These are phyloP conservation scores for Penicillium glabrum DNA, from an alignment of 2,329 filamentous ascomycete genomes.

Conservation along the genomic window DNA sequence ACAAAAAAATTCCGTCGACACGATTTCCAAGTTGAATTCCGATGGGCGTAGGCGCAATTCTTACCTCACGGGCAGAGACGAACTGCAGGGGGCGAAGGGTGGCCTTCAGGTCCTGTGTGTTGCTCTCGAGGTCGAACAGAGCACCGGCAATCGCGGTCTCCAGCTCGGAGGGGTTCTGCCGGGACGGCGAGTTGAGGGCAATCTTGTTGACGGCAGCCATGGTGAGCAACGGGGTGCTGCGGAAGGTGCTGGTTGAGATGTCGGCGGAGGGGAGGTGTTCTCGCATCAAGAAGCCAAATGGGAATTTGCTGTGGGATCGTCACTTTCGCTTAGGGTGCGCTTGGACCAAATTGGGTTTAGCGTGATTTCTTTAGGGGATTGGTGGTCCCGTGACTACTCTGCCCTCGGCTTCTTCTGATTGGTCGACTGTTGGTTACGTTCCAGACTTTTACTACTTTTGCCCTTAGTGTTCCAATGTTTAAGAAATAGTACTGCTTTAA, in stretches of 20 bases:
- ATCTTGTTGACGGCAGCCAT: conserved; percentile 96
- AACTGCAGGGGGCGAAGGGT: conserved; percentile 97
- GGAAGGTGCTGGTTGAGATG: conserved; percentile 37
- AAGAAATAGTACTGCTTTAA: background rate
- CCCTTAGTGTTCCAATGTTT: background rate
- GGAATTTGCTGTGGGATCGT: conserved; percentile 36
- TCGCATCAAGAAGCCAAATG: conserved; percentile 28
- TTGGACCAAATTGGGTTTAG: conserved; percentile 25
- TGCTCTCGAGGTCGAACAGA: conserved; percentile 98
- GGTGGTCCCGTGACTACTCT: conserved; percentile 30
- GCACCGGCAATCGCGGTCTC: conserved; percentile 96
- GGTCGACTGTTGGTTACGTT: background rate
- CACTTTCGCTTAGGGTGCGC: conserved; percentile 34
- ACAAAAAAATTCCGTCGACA: conserved; percentile 15
- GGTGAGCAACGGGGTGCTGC: conserved; percentile 45
- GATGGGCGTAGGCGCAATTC: conserved; percentile 37
- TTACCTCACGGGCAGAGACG: conserved; percentile 98
- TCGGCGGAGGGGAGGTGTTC: conserved; percentile 33
- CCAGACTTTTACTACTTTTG: background rate
- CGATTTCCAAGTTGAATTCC: conserved; percentile 12
- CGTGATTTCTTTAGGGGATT: conserved; percentile 23
- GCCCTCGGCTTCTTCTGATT: conserved; percentile 23
- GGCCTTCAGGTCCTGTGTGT: conserved; percentile 96
- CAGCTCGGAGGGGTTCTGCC: conserved; percentile 94
- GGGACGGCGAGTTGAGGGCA: conserved; percentile 92